Percentiles rank a stretch among this genome's conserved stretches.
These are phyloP conservation scores for Auxenochlorella pyrenoidosa DNA, from an alignment of 139 green algal genomes.

Conservation along the genomic window DNA sequence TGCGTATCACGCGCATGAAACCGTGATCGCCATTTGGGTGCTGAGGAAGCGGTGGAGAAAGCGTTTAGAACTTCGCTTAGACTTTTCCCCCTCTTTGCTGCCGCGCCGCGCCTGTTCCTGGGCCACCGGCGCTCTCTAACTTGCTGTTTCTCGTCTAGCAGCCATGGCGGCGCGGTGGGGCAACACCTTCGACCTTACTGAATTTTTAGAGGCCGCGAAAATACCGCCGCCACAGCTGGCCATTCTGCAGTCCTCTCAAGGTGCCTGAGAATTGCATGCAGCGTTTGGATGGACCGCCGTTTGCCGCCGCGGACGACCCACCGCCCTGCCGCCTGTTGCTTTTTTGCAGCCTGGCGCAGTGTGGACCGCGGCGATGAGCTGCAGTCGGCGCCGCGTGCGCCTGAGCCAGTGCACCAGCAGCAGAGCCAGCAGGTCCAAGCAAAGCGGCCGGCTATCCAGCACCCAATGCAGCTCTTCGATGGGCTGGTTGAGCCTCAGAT, in stretches of 20 bases:
- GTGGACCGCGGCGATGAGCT: constrained; percentile 19
- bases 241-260: constrained; percentile 19
- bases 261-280: not conserved
- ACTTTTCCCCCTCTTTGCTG: not conserved
- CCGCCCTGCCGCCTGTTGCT: not conserved
- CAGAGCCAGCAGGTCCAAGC: not conserved
- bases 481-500: not conserved
- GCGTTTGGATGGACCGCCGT: not conserved
- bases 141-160: too few relatives aligned
- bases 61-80: not conserved
- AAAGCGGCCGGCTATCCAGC: not conserved
- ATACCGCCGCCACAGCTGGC: not conserved
- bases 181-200: not conserved
- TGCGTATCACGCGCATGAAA: too few relatives aligned
- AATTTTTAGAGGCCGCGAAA: not conserved
- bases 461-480: not conserved
- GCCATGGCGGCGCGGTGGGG: not conserved
- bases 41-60: too few relatives aligned
- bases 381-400: not conserved
- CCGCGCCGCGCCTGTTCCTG: too few relatives aligned
- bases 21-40: too few relatives aligned
- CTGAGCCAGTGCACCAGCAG: not conserved
- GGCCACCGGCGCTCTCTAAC: not conserved
- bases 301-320: too few relatives aligned
- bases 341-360: constrained; percentile 11